Conservation (phyloP, 495 filamentous ascomycete genomes). For the Pyrenopolyporus hunteri region DNA sequence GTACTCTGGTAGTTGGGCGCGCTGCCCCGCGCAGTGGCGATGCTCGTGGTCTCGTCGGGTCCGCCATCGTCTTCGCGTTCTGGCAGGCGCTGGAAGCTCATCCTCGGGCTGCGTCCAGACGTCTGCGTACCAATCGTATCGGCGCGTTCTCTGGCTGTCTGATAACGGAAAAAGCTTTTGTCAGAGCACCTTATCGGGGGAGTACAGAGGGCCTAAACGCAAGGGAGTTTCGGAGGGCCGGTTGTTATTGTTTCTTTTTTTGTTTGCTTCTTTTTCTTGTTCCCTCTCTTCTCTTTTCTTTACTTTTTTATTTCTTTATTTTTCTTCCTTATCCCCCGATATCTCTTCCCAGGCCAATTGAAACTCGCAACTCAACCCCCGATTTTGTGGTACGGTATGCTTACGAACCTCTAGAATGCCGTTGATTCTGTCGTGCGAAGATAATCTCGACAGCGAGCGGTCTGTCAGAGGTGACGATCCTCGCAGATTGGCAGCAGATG, state of each 20-base stretch:
- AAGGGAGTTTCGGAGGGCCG: constrained; percentile 1
- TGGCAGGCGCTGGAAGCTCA: constrained; percentile 30
- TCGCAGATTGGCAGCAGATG: constrained; percentile 18
- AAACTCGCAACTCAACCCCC: neutral
- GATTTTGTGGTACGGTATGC: constrained; percentile 9
- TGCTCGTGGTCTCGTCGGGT: constrained; percentile 40
- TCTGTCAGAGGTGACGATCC: constrained; percentile 27
- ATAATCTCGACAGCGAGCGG: constrained; percentile 32
- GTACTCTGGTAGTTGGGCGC: constrained; percentile 47
- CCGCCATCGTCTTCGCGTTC: constrained; percentile 36
- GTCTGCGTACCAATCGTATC: constrained; percentile 32
- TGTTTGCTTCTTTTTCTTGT: neutral
- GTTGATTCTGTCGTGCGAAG: constrained; percentile 49
- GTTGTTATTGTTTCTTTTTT: constrained; percentile 4
- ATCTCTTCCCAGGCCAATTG: neutral
- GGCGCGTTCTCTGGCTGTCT: constrained; percentile 42
- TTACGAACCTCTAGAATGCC: constrained; percentile 53
- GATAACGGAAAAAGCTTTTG: neutral
- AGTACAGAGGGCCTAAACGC: neutral
- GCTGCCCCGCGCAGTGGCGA: constrained; percentile 38
- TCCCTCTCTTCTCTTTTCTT: neutral
- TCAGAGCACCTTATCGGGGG: constrained; percentile 15
- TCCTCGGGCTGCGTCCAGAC: constrained; percentile 20
- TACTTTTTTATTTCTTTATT: neutral
- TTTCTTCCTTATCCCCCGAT: neutral